Evolutionary conservation across 176 grass and related monocot genomes (phyloP), one percentile per base, ranked within the genome.

Genomic region (Alloteropsis semialata): DNA sequence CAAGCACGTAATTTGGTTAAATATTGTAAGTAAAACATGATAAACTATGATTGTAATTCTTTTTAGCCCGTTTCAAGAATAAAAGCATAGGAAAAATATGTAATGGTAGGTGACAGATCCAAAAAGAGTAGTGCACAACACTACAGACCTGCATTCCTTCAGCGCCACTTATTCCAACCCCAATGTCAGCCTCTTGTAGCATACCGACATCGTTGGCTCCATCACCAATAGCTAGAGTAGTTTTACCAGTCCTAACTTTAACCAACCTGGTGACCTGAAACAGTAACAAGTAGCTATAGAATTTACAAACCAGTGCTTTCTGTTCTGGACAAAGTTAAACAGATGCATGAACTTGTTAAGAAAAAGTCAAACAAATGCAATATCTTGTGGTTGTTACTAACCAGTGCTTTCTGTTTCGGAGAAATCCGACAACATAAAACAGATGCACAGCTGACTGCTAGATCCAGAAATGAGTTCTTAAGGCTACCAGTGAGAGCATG

Each of bases 111-210:
- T 62, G 18, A 76, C 21, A 38, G 30, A 60, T 68, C 37, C 38
- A 57, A 65, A 60, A 48, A 76, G 11, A 33, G 14, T 30, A 54
- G 24, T 49, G 24, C 28, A 54, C 28, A 59, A 39, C 71, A 87
- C 18, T 82, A 89, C 58, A 61, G 53, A 97, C 95, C 92, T 97
- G 95, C 95, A 97, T 97, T 77, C 95, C 95, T 89, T 97, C 95
- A 70, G 95, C 95, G 15, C 92, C 95, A 74, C 95, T 97, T 84
- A 97, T 97, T 66, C 95, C 95, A 54, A 94, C 86, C 63, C 95
- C 95, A 74, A 97, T 94, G 65, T 94, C 95, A 82, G 95, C 95
- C 91, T 97, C 95, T 67, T 94, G 95, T 75, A 97, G 95, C 95
- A 97, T 97, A 69, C 90, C 95, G 9, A 97, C 95, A 59, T 97